phyloP scores from a whole-genome alignment of 2,329 filamentous ascomycete species.

The Fusarium scirpi region DNA sequence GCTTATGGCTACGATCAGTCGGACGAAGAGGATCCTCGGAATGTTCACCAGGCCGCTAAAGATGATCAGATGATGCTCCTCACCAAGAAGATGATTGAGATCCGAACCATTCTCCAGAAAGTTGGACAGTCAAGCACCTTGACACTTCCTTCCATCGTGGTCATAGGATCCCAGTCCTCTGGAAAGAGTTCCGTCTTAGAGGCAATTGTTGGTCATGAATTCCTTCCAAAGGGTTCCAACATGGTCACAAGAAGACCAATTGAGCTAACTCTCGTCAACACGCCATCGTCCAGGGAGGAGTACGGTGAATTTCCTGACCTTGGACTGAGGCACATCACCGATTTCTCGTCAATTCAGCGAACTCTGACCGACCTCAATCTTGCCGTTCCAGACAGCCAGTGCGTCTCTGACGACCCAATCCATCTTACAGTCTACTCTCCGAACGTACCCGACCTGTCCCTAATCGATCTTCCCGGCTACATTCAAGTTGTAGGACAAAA shows the following conservation, averaged over 20 bases:
- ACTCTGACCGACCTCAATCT: slow-evolving; percentile 95
- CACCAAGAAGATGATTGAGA: slow-evolving; percentile 99
- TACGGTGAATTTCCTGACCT: slow-evolving; percentile 97
- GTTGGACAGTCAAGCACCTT: slow-evolving; percentile 92
- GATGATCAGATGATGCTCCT: slow-evolving; percentile 99
- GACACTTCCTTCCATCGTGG: slow-evolving; percentile 95
- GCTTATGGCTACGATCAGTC: slow-evolving; percentile 83
- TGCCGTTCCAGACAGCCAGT: slow-evolving; percentile 89
- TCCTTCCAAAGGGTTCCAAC: slow-evolving; percentile 96
- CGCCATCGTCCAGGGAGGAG: slow-evolving; percentile 84
- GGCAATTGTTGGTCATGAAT: slow-evolving; percentile 97
- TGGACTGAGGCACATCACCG: slow-evolving; percentile 87
- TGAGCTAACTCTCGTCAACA: slow-evolving; percentile 95
- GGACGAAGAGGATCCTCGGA: slow-evolving; percentile 71
- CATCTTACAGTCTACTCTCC: slow-evolving; percentile 96
- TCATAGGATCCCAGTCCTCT: slow-evolving; percentile 97
- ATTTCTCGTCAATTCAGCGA: slow-evolving; percentile 91
- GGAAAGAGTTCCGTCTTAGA: slow-evolving; percentile 98
- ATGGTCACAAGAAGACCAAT: slow-evolving; percentile 98
- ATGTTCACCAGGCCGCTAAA: slow-evolving; percentile 74
- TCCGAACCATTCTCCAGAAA: slow-evolving; percentile 88
- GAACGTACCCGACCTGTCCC: slow-evolving; percentile 91
- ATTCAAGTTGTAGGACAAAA: slow-evolving; percentile 95
- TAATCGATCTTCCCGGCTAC: slow-evolving; percentile 97
- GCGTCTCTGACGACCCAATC: slow-evolving; percentile 96